Base-by-base conservation (phyloP, 1,284 basidiomycete species). In the Melampsora medusae region DNA sequence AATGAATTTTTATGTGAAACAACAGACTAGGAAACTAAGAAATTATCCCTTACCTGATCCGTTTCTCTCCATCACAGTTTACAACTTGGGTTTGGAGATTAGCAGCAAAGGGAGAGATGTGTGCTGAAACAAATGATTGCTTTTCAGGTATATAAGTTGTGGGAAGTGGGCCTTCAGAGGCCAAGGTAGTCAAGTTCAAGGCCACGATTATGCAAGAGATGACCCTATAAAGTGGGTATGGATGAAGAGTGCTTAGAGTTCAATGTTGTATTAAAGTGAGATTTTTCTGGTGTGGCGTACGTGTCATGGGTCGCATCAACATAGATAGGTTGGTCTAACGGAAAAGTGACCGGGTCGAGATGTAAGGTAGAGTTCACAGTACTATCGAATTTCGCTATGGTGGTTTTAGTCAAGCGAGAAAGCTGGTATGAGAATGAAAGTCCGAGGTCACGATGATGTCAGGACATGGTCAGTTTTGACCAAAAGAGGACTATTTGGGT, bases 251-350 rank as follows among this genome's bases (percentile, higher is more conserved):
- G 1, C 10, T 42, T 12, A 42, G 10, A 42, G 4, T 42, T 42
- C 10, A 9, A n/a, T 56, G 19, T 1, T 56, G 25, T 1, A 56
- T 56, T 56, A 4, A n/a, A n/a, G 53, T 56, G n/a, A 1, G 53
- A 56, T 56, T 28, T 49, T 81, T 82, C 64, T 4, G 79, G 77
- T 28, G 38, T 59, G 38, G 25, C 72, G 48, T 22, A 76, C 74
- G 80, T 79, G 65, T 92, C 91, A 77, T 92, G 91, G 0, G 91
- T 92, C 0, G 91, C 91, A 81, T 93, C 92, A 4, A 92, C 92
- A 79, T 93, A 95, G 50, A 95, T 84, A 77, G 86, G 87, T 79
- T 95, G 89, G 68, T 89, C 85, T 5, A 94, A 85, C 4, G 93
- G 93, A 88, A 93, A 94, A 0, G 88, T 91, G 33, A 86, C 85